Conservation (phyloP, 2,329 filamentous ascomycete genomes). For the Drechslera avenae region DNA sequence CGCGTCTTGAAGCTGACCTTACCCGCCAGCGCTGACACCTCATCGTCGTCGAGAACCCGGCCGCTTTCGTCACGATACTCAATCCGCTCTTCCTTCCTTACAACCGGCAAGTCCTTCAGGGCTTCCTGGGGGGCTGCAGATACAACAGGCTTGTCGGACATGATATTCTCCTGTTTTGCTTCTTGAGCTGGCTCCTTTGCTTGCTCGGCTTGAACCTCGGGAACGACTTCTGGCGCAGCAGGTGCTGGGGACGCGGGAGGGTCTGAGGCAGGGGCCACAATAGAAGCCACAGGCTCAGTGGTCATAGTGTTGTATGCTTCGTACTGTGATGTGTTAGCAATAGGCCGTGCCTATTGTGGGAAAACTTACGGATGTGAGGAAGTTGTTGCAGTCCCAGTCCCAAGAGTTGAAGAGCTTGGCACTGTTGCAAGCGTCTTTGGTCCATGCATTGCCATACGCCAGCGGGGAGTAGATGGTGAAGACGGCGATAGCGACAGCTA, state of each 20-base stretch:
- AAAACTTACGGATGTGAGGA: slow-evolving; percentile 79
- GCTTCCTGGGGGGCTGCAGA: slow-evolving; percentile 35
- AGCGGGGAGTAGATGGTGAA: slow-evolving; percentile 89
- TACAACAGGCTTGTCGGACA: slow-evolving; percentile 38
- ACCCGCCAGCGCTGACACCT: slow-evolving; percentile 83
- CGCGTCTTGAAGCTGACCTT: slow-evolving; percentile 95
- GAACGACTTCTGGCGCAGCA: slow-evolving; percentile 10
- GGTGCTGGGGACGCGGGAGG: slow-evolving; percentile 29
- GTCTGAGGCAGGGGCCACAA: slow-evolving; percentile 34
- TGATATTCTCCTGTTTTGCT: slow-evolving; percentile 25
- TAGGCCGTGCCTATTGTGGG: slow-evolving; percentile 5
- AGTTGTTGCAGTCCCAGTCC: slow-evolving; percentile 99
- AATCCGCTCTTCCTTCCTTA: slow-evolving; percentile 75
- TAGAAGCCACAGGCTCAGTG: slow-evolving; percentile 25
- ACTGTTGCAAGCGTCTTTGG: slow-evolving; percentile 80
- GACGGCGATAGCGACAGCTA: slow-evolving; percentile 73
- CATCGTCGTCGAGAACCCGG: slow-evolving; percentile 81
- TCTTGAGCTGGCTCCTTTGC: slow-evolving; percentile 14
- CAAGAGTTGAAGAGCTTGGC: slow-evolving; percentile 87
- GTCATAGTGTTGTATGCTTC: slow-evolving; percentile 34
- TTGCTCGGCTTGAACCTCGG: slow-evolving; percentile 15
- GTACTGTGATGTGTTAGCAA: slow-evolving; percentile 30
- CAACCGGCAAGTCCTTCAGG: slow-evolving; percentile 41
- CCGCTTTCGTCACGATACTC: slow-evolving; percentile 96
- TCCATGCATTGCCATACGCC: slow-evolving; percentile 94